Evolutionary conservation across 108 stramenopile species (phyloP).

Genomic region (Cyclotella choctawhatcheeana): DNA sequence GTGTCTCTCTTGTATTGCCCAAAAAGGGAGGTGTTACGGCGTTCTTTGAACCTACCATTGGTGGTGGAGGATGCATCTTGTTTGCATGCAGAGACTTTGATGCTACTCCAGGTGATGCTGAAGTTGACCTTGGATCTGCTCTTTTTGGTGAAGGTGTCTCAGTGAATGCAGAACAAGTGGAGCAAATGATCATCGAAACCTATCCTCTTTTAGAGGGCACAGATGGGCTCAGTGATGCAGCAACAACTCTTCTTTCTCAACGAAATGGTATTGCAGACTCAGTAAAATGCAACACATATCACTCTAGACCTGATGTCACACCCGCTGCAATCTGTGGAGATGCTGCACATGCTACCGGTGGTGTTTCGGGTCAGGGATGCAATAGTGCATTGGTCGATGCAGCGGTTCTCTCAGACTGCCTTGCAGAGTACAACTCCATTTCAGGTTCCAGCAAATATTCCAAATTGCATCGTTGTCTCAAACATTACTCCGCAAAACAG

Average conservation of each 20-base stretch:
- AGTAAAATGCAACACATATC: constrained; percentile 74
- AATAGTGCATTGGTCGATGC: constrained; percentile 77
- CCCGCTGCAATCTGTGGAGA: constrained; percentile 66
- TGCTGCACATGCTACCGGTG: constrained; percentile 85
- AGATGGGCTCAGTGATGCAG: constrained; percentile 40
- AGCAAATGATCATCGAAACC: constrained; percentile 39
- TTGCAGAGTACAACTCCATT: constrained; percentile 22
- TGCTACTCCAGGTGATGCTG: not conserved
- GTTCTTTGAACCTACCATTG: constrained; percentile 71
- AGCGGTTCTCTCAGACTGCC: constrained; percentile 56
- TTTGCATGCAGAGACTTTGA: constrained; percentile 59
- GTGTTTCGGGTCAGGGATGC: constrained; percentile 78
- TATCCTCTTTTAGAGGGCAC: constrained; percentile 67
- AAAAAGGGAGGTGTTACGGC: constrained; percentile 53
- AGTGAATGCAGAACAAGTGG: constrained; percentile 22
- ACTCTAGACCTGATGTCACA: constrained; percentile 37
- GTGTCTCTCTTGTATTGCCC: constrained; percentile 68
- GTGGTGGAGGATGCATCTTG: constrained; percentile 67
- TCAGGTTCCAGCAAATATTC: constrained; percentile 10
- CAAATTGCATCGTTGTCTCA: constrained; percentile 45
- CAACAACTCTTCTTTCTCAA: constrained; percentile 53
- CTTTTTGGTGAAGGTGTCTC: constrained; percentile 41
- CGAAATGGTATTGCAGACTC: constrained; percentile 51
- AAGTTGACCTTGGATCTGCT: constrained; percentile 23
- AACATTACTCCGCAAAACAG: constrained; percentile 61